phyloP scores from a whole-genome alignment of 495 filamentous ascomycete genomes.

The Neurospora intermedia region DNA sequence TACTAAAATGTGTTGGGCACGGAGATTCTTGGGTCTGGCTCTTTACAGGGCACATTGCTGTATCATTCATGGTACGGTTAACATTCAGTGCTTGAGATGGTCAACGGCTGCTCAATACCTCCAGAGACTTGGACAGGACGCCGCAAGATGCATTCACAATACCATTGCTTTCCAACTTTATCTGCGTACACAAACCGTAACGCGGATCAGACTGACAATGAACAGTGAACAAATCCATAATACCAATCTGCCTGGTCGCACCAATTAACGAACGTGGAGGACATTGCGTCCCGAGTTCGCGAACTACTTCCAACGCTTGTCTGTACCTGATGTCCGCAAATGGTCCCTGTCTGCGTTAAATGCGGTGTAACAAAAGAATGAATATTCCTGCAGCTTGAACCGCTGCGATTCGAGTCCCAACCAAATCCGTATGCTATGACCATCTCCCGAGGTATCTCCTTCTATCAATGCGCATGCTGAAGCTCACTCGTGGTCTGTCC shows the following conservation, averaged over 20 bases:
- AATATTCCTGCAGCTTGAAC: neutral
- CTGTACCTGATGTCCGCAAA: neutral
- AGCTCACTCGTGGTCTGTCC: slow-evolving; percentile 15
- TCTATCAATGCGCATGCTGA: neutral
- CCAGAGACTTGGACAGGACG: neutral
- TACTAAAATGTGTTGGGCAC: no score
- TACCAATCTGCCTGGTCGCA: neutral
- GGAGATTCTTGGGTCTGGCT: no score
- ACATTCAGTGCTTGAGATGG: neutral
- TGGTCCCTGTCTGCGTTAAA: neutral
- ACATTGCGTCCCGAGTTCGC: neutral
- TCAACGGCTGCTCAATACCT: neutral
- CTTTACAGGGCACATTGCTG: no score
- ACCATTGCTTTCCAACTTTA: neutral
- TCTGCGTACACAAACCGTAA: neutral
- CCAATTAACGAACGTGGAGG: neutral
- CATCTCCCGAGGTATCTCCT: neutral
- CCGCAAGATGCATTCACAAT: neutral
- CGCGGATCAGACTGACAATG: neutral
- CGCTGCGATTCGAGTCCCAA: neutral
- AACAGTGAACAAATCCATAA: neutral
- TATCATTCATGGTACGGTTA: neutral
- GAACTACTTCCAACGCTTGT: neutral
- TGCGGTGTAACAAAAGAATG: neutral
- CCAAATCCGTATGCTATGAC: neutral